Evolutionary conservation across 306 rosid species (phyloP), one percentile per base, ranked within the genome.

Genomic region (Trifolium pratense): DNA sequence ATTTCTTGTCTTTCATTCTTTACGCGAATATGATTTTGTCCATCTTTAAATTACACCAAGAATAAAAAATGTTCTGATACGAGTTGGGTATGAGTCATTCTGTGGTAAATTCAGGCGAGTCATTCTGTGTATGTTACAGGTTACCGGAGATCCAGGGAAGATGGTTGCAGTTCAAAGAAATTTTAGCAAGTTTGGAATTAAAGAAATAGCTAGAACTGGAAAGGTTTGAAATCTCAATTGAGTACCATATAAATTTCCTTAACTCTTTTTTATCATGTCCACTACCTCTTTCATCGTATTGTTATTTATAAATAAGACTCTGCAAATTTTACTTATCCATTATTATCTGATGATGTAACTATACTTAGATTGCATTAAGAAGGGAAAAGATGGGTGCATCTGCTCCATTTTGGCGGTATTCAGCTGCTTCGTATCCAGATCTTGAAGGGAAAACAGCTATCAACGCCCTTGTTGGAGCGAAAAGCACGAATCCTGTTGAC

Each of bases 351-450:
- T 76, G 55, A 42, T 78, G 55, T 46, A 68, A 16, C 31, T 68
- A 48, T 49, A 34, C n/a, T 13, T 76, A 91, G 97, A 91, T 91
- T 73, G 97, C 97, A 43, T 80, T 91, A 81, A 89, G 91, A 82
- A 89, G 97, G 84, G 97, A 89, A 81, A 89, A 88, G 74, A 78
- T 89, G 86, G 97, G 93, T 57, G 93, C 88, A 29, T 87, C 97
- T 49, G 97, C 97, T 79, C 97, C 97, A 70, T 89, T 91, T 88
- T 89, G 91, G 96, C 78, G 93, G 77, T 87, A 86, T 77, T 88
- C 97, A 70, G 96, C 97, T 77, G 91, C 96, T 80, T 91, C 97
- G 3, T 91, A 91, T 87, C 94, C 97, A 0, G 97, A 91, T 81
- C 97, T 87, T 80, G 93, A 86, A 81, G 70, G 74, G 60, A 74